phyloP scores from a whole-genome alignment of 129 eudicot species.

The Lonicera japonica region DNA sequence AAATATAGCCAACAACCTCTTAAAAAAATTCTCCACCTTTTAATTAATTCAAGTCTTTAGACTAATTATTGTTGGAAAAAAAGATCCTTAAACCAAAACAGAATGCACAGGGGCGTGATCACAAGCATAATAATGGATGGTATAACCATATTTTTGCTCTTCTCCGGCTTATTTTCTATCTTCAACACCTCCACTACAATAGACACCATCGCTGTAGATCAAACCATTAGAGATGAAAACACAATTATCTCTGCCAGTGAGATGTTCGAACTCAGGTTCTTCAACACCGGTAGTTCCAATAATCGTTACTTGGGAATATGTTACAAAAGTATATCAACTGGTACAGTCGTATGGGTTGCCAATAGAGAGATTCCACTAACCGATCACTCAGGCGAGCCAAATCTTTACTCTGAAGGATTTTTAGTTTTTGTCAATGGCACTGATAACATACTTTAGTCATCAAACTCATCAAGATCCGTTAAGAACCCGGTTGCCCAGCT shows the following conservation, averaged over 20 bases:
- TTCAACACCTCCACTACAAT: neutral
- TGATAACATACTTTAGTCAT: slow-evolving; percentile 1
- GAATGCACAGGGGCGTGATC: neutral
- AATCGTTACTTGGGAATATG: slow-evolving; percentile 9
- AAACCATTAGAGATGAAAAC: slow-evolving; percentile 15
- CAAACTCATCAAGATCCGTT: neutral
- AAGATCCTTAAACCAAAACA: neutral
- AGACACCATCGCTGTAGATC: neutral
- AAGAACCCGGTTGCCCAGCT: slow-evolving; percentile 6
- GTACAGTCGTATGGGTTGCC: slow-evolving; percentile 30
- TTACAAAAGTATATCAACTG: slow-evolving; percentile 6
- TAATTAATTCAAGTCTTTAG: too few relatives aligned
- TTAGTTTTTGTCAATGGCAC: slow-evolving; percentile 1
- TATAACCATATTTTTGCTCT: neutral
- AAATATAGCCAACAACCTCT: too few relatives aligned
- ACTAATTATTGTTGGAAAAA: neutral
- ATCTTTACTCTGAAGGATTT: slow-evolving; percentile 1
- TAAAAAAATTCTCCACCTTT: too few relatives aligned
- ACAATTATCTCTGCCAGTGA: slow-evolving; percentile 14
- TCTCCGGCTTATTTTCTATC: neutral
- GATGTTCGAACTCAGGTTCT: slow-evolving; percentile 1
- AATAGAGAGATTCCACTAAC: slow-evolving; percentile 19
- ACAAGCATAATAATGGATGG: neutral
- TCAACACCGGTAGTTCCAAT: slow-evolving; percentile 9
- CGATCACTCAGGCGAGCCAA: slow-evolving; percentile 15